phyloP scores from a whole-genome alignment of 129 eudicot species.

The Scalesia atractyloides region DNA sequence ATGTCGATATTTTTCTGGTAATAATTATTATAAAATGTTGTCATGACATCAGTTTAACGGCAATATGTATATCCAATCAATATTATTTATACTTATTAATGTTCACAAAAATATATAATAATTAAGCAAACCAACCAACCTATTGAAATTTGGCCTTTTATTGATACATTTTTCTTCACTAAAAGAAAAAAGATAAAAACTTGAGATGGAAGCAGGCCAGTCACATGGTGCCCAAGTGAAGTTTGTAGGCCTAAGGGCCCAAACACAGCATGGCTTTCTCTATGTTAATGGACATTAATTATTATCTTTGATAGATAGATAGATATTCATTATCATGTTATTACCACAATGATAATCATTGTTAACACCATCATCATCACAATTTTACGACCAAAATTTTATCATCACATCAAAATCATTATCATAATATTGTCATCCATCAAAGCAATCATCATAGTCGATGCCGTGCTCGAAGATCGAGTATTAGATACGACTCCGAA shows the following conservation, averaged over 20 bases:
- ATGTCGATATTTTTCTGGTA: too few relatives aligned
- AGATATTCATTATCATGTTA: slow-evolving; percentile 18
- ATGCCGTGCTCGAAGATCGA: too few relatives aligned
- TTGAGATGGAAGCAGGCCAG: slow-evolving; percentile 29
- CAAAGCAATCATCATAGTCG: too few relatives aligned
- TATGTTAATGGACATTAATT: slow-evolving; percentile 17
- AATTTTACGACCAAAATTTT: slow-evolving; percentile 4
- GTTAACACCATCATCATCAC: not conserved
- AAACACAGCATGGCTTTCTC: slow-evolving; percentile 32
- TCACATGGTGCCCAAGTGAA: slow-evolving; percentile 41
- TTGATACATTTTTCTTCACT: not conserved
- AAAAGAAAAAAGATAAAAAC: slow-evolving; percentile 23
- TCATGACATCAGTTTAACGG: too few relatives aligned
- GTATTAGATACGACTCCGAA: too few relatives aligned
- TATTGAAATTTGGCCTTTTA: not conserved
- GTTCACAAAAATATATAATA: not conserved
- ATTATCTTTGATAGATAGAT: not conserved
- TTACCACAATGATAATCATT: slow-evolving; percentile 11
- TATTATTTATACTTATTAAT: too few relatives aligned
- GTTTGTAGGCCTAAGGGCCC: slow-evolving; percentile 41
- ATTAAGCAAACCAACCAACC: not conserved
- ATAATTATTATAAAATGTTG: too few relatives aligned
- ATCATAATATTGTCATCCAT: too few relatives aligned
- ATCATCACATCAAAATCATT: not conserved
- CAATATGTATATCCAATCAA: too few relatives aligned